Base-by-base conservation (phyloP, 148 eudicot species). In the Cornus suecica region DNA sequence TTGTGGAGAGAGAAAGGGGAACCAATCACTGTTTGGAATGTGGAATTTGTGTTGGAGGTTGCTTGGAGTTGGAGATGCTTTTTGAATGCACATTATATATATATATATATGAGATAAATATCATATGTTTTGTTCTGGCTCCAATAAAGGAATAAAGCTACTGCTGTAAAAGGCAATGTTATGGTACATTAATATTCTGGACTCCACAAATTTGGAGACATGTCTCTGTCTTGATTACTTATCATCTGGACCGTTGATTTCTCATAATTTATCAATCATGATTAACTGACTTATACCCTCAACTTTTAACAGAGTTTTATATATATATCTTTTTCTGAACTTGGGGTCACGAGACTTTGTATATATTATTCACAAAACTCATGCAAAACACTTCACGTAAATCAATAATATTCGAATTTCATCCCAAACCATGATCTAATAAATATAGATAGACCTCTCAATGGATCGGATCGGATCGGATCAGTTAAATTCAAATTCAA, bases 1-100 rank as follows among this genome's bases (percentile, higher is more conserved):
- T 58, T 58, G 2, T 58, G n/a, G 24, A 58, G 23, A 70, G 66
- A 79, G 63, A 69, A 62, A 76, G 61, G 74, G 66, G 45, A 26
- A 22, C 1, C 62, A 58, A n/a, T 58, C 62, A 20, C 24, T 22
- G 4, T 54, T 54, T 54, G 16, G 18, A 2, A 14, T 9, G 54
- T 48, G 54, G 54, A 48, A 11, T 48, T 48, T 16, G 42, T 52
- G 20, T 58, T 58, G 62, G 58, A 52, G 54, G 54, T 58, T 52
- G 58, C 58, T 1, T 52, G 58, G 58, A 52, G 58, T 18, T 22
- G 62, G 54, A 14, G 15, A 48, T 58, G 62, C 62, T 58, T 58
- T 58, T 22, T 58, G 25, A 58, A 58, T n/a, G 0, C 10, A 37
- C 42, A 37, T 6, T 6, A 3, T 0, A 37, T 3, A 37, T n/a